Percentiles rank a stretch among this genome's conserved stretches.
Conservation (phyloP, 1,139 yeast species). For the Geotrichum phurueaensis region DNA sequence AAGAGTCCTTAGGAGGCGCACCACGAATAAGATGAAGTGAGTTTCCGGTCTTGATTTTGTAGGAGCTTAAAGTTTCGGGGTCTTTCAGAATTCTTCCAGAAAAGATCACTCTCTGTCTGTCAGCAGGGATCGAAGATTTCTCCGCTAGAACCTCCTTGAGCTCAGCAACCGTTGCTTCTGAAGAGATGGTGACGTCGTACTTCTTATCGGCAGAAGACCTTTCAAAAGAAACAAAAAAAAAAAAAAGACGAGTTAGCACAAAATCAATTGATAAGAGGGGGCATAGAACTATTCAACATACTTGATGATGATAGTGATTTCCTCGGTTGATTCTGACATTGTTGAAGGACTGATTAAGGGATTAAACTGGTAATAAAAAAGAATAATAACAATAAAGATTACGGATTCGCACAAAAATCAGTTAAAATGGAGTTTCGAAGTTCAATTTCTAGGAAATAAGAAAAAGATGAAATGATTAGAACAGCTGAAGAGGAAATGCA, state of each 20-base stretch:
- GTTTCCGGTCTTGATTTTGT: constrained; percentile 80
- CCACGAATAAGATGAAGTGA: constrained; percentile 82
- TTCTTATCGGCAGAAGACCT: constrained; percentile 69
- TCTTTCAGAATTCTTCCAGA: constrained; percentile 93
- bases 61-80: constrained; percentile 61
- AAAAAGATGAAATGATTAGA: neutral
- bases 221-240: neutral
- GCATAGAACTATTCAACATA: neutral
- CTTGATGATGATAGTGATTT: constrained; percentile 10
- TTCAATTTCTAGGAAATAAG: neutral
- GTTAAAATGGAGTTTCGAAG: neutral
- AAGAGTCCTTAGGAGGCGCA: constrained; percentile 33
- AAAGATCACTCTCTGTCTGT: constrained; percentile 79
- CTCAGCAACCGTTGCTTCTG: constrained; percentile 54
- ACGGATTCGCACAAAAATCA: neutral
- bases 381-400: neutral
- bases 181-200: constrained; percentile 55
- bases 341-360: neutral
- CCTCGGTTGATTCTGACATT: constrained; percentile 12
- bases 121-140: constrained; percentile 60
- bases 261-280: neutral
- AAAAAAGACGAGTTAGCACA: neutral
- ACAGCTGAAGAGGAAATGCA: neutral
- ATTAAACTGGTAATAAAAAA: neutral
- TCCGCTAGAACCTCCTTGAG: constrained; percentile 61